These are phyloP conservation scores for Schoenoplectus tabernaemontani DNA, from an alignment of 202 grass and related monocot genomes.

Conservation along the genomic window DNA sequence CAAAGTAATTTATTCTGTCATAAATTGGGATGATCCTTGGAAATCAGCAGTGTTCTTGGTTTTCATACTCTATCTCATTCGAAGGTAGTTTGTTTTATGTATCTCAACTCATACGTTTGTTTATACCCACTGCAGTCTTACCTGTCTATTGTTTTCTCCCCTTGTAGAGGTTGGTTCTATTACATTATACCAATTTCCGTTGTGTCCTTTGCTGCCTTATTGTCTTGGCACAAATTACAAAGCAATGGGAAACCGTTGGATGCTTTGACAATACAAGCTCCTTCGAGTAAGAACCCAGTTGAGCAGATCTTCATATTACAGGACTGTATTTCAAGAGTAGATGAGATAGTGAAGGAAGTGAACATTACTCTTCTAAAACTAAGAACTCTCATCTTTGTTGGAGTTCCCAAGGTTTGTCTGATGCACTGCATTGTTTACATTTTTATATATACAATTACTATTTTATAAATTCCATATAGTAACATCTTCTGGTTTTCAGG, in stretches of 20 bases:
- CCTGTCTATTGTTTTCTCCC: neutral
- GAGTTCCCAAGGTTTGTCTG: conserved; percentile 51
- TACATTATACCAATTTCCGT: conserved; percentile 36
- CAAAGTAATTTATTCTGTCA: conserved; percentile 49
- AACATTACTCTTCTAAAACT: conserved; percentile 84
- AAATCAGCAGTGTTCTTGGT: conserved; percentile 65
- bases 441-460: neutral
- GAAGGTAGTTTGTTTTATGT: conserved; percentile 44
- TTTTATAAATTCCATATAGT: neutral
- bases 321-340: conserved; percentile 55
- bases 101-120: conserved; percentile 11
- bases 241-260: conserved; percentile 39
- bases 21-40: conserved; percentile 66
- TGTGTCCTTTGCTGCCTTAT: conserved; percentile 38
- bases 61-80: conserved; percentile 47
- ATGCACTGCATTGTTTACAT: neutral
- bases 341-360: conserved; percentile 43
- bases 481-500: conserved; percentile 30
- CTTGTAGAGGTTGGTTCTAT: conserved; percentile 44
- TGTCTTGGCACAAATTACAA: conserved; percentile 53
- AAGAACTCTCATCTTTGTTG: conserved; percentile 61
- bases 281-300: conserved; percentile 62
- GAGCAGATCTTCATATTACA: conserved; percentile 68
- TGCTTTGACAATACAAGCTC: conserved; percentile 55
- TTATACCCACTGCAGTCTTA: neutral